Conservation (phyloP, 2,329 filamentous ascomycete genomes). For the Aureobasidium sp. region DNA sequence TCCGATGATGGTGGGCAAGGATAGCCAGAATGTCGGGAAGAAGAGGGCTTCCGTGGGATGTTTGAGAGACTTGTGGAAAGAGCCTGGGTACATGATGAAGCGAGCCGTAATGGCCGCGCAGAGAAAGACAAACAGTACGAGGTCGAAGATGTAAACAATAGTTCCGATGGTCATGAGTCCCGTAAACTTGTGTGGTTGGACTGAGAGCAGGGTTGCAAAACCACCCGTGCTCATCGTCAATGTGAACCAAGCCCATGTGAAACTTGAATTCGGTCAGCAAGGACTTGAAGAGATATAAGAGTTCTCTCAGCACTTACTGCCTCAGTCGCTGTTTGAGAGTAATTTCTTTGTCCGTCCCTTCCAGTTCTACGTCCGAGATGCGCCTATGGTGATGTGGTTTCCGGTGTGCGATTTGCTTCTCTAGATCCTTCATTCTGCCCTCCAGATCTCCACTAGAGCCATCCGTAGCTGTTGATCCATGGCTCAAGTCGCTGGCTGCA, state of each 20-base stretch:
- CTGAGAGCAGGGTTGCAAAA: slow-evolving; percentile 37
- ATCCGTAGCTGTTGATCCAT: background rate
- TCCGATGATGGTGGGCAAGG: slow-evolving; percentile 49
- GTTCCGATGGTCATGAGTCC: slow-evolving; percentile 47
- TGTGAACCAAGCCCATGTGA: slow-evolving; percentile 31
- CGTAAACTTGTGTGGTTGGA: slow-evolving; percentile 39
- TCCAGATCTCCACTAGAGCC: background rate
- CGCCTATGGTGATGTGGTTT: background rate
- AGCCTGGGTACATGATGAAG: slow-evolving; percentile 4
- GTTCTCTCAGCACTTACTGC: slow-evolving; percentile 11
- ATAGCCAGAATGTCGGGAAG: slow-evolving; percentile 37
- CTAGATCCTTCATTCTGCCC: background rate
- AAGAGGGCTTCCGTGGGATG: slow-evolving; percentile 48
- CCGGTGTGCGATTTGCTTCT: background rate
- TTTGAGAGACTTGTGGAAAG: slow-evolving; percentile 19
- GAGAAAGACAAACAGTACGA: slow-evolving; percentile 15
- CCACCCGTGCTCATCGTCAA: slow-evolving; percentile 44
- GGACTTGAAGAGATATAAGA: slow-evolving; percentile 16
- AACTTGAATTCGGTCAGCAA: slow-evolving; percentile 2
- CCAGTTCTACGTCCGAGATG: background rate
- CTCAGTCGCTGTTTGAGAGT: slow-evolving; percentile 15
- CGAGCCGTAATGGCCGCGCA: slow-evolving; percentile 8
- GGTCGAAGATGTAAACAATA: slow-evolving; percentile 24
- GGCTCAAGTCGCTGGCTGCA: background rate
- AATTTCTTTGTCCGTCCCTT: slow-evolving; percentile 8